These are phyloP conservation scores for Malus orientalis DNA, from an alignment of 306 rosid genomes.

Conservation along the genomic window DNA sequence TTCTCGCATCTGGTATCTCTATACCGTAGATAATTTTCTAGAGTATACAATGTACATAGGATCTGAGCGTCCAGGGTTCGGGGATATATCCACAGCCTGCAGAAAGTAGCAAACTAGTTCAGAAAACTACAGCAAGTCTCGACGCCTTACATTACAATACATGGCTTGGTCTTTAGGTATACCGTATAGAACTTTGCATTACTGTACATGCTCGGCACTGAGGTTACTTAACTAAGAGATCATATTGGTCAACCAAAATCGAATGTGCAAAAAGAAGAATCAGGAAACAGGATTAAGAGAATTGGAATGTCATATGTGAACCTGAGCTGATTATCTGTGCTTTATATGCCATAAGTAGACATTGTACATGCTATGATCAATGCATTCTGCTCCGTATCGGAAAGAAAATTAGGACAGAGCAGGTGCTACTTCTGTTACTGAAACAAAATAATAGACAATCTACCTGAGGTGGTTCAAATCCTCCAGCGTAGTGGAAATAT, in stretches of 20 bases:
- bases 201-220: neutral
- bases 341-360: neutral
- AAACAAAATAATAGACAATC: neutral
- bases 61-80: conserved; percentile 75
- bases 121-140: neutral
- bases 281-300: neutral
- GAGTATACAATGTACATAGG: conserved; percentile 68
- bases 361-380: too few species aligned
- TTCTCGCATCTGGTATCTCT: neutral
- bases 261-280: neutral
- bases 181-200: too few species aligned
- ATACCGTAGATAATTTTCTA: conserved; percentile 33
- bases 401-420: neutral
- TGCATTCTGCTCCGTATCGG: neutral
- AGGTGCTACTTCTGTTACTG: neutral
- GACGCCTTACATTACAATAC: neutral
- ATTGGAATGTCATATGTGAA: neutral
- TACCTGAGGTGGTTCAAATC: conserved; percentile 83
- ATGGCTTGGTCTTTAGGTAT: neutral
- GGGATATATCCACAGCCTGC: conserved; percentile 74
- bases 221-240: neutral
- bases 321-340: neutral
- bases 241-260: neutral
- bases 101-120: neutral
- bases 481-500: conserved; percentile 74